Evolutionary conservation across 257 asterid species (phyloP), one percentile per base, ranked within the genome.

Genomic region (Asclepias syriaca): DNA sequence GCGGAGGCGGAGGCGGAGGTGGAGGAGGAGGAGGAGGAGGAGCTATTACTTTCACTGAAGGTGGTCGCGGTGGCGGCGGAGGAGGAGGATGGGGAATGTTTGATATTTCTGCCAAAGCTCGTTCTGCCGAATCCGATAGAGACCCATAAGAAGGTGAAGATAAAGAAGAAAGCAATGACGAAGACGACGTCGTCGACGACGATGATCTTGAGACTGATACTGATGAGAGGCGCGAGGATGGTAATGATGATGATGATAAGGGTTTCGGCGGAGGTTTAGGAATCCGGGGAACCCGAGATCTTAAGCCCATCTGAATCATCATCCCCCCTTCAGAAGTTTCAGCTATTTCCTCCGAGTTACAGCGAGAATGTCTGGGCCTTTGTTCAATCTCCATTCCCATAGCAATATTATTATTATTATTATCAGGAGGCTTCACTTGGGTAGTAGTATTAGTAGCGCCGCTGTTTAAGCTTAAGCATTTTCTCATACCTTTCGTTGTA

Each of bases 191-290:
- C 34, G 83, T 73, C 6, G 86, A 70, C 0, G 78, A 27, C 0
- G 66, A 65, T 3, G 91, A 77, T 34, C 39, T 34, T 61, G 83
- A 73, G 27, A 80, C 77, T 2, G 89, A 79, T 1, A 76, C 19
- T 0, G 68, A 66, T 6, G 90, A 80, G 68, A 84, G 72, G 21
- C 80, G 79, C 4, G 88, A 80, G 14, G 89, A 75, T 2, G 95
- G 85, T 19, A 34, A 34, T 34, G 39, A 75, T 1, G 95, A 34
- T 34, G 39, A 75, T 2, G 95, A 86, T 13, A 11, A 43, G 10
- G 97, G 99, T 67, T 84, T 78, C 19, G 99, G 99, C 15, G 99
- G 99, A 13, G 99, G 99, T 58, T 78, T 88, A 0, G 99, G 99
- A 69, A 95, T 85, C 9, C 97, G 85, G 5, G 99, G 97, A 48